phyloP scores from a whole-genome alignment of 2,329 filamentous ascomycete species.

The Fusarium luffae region DNA sequence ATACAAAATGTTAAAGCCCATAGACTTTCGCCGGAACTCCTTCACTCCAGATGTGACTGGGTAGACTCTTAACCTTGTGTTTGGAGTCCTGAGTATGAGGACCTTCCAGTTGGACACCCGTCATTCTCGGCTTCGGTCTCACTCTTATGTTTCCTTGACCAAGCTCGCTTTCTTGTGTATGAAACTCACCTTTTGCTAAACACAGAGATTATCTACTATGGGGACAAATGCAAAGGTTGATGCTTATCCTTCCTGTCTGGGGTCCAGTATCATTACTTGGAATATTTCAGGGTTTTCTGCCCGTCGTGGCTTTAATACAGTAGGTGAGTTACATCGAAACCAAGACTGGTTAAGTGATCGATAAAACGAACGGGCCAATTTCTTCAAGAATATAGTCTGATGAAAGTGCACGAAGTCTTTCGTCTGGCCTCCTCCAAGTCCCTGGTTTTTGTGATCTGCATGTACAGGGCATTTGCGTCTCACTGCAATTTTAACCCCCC shows the following conservation, averaged over 20 bases:
- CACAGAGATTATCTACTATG: background rate
- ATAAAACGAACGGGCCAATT: background rate
- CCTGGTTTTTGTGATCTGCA: background rate
- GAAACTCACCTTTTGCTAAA: background rate
- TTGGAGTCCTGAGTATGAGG: background rate
- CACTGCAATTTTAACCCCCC: background rate
- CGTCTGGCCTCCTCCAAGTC: background rate
- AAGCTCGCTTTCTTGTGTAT: background rate
- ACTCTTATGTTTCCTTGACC: background rate
- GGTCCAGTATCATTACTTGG: accelerated
- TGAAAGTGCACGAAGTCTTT: background rate
- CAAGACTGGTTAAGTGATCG: background rate
- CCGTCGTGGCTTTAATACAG: background rate
- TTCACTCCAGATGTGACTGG: background rate
- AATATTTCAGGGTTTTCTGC: background rate
- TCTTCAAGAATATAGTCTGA: background rate
- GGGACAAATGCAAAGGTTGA: accelerated
- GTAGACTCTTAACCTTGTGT: accelerated
- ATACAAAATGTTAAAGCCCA: background rate
- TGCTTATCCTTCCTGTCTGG: background rate
- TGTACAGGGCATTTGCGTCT: too few species aligned
- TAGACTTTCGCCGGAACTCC: background rate
- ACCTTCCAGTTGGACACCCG: too few species aligned
- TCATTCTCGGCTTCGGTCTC: background rate
- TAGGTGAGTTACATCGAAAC: background rate